Percentiles rank a stretch among this genome's conserved stretches.
phyloP scores from a whole-genome alignment of 306 rosid genomes.

The Pachyrhizus erosus region DNA sequence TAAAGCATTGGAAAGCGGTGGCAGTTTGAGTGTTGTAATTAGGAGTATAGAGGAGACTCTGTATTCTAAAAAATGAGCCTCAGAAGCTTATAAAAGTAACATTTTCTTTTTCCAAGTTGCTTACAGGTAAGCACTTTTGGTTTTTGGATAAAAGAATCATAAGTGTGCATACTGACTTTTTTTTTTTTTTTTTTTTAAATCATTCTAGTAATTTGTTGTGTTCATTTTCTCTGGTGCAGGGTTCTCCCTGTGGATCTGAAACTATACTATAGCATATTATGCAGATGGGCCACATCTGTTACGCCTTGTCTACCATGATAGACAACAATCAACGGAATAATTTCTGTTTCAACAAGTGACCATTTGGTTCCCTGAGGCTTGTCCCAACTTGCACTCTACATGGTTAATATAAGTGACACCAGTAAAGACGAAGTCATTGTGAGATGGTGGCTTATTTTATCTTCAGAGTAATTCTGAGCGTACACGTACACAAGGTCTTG shows the following conservation, averaged over 20 bases:
- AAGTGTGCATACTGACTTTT: not conserved
- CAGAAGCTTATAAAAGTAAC: conserved; percentile 24
- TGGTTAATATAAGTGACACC: not conserved
- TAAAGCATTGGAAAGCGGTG: conserved; percentile 83
- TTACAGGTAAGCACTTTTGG: conserved; percentile 37
- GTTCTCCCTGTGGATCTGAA: conserved; percentile 2
- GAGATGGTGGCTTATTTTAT: not conserved
- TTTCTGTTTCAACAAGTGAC: conserved; percentile 39
- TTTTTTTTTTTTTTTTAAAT: too few species aligned
- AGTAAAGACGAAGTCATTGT: conserved; percentile 2
- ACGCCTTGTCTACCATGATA: conserved; percentile 13
- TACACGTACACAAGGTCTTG: conserved; percentile 21
- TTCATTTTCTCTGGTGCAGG: conserved; percentile 41
- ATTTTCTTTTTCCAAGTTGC: conserved; percentile 19
- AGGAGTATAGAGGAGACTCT: conserved; percentile 86
- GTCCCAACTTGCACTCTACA: not conserved
- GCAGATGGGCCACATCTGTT: conserved; percentile 8
- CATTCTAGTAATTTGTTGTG: conserved; percentile 24
- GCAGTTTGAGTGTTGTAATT: conserved; percentile 74
- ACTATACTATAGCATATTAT: conserved; percentile 9
- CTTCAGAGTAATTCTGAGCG: conserved; percentile 4
- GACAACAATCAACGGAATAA: conserved; percentile 27
- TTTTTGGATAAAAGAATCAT: not conserved
- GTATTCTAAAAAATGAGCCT: conserved; percentile 48
- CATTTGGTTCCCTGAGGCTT: conserved; percentile 27